Percentiles rank a stretch among this genome's conserved stretches.
Conservation (phyloP, 192 early-diverging fungal genomes). For the Coemansia sp. region DNA sequence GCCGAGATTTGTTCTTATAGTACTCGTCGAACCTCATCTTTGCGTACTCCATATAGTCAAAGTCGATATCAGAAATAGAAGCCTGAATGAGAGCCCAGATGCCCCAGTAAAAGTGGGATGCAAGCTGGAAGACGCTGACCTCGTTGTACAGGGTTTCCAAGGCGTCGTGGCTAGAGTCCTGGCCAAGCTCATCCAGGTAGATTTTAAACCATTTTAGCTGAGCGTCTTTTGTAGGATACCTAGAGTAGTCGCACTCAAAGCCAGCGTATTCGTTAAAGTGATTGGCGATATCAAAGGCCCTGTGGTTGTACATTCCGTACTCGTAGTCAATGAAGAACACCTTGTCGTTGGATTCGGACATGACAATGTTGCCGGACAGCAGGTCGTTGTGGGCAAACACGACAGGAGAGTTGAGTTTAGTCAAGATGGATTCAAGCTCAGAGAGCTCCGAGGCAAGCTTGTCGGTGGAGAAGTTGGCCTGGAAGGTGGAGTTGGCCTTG, state of each 20-base stretch:
- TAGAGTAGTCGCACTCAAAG: constrained; percentile 91
- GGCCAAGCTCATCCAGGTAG: constrained; percentile 60
- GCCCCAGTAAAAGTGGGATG: constrained; percentile 94
- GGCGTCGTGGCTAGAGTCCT: constrained; percentile 54
- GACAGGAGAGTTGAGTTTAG: constrained; percentile 68
- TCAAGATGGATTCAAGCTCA: constrained; percentile 59
- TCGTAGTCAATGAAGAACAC: constrained; percentile 93
- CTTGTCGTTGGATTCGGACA: constrained; percentile 47
- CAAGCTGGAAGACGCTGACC: constrained; percentile 80
- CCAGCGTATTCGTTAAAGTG: constrained; percentile 96
- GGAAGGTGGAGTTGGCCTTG: constrained; percentile 30
- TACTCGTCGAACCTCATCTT: constrained; percentile 80
- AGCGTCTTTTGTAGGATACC: constrained; percentile 71
- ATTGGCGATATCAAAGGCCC: constrained; percentile 95
- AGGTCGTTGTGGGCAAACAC: constrained; percentile 95
- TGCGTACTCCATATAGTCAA: constrained; percentile 93
- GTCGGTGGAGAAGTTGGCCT: constrained; percentile 23
- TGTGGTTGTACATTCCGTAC: constrained; percentile 80
- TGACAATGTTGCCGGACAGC: constrained; percentile 86
- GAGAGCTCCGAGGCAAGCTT: constrained; percentile 46
- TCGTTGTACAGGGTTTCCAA: constrained; percentile 70
- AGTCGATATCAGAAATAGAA: constrained; percentile 87
- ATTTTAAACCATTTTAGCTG: constrained; percentile 77
- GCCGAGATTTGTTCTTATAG: constrained; percentile 50
- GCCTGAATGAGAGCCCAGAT: constrained; percentile 82